These are phyloP conservation scores for Vanrija humicola DNA, from an alignment of 1,284 basidiomycete genomes.

Conservation along the genomic window DNA sequence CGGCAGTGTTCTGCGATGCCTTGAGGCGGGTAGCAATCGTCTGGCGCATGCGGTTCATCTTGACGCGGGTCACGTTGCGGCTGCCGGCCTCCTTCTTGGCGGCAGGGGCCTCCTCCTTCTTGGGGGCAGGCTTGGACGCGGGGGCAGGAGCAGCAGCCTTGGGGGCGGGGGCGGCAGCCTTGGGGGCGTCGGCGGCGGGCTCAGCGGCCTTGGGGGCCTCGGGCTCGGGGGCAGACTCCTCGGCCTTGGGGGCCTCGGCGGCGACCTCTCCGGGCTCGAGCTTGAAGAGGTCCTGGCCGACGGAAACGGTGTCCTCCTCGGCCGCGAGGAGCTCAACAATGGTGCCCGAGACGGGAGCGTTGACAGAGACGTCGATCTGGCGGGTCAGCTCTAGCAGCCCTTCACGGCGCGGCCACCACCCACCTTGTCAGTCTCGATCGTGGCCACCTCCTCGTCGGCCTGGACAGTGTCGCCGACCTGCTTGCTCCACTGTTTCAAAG, in stretches of 20 bases:
- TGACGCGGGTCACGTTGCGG: conserved; percentile 84
- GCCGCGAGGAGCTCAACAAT: conserved; percentile 81
- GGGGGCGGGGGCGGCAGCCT: conserved; percentile 47
- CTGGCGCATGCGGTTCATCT: conserved; percentile 96
- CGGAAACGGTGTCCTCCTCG: conserved; percentile 91
- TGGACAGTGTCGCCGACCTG: conserved; percentile 87
- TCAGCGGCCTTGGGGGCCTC: conserved; percentile 32
- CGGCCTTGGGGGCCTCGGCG: conserved; percentile 31
- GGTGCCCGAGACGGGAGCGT: conserved; percentile 82
- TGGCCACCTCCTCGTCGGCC: conserved; percentile 92
- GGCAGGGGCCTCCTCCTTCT: conserved; percentile 29
- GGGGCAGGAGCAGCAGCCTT: conserved; percentile 40
- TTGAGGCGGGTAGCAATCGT: conserved; percentile 97
- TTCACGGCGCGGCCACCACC: conserved; percentile 12
- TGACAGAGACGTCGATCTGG: conserved; percentile 96
- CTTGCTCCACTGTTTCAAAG: conserved; percentile 92
- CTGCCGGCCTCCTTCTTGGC: conserved; percentile 36
- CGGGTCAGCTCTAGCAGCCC: conserved; percentile 4
- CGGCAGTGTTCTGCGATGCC: conserved; percentile 96
- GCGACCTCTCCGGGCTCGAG: conserved; percentile 76
- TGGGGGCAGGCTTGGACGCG: conserved; percentile 16
- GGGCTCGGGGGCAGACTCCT: conserved; percentile 36
- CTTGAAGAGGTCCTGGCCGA: conserved; percentile 91
- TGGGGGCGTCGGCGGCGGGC: conserved; percentile 48
- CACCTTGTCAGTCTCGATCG: conserved; percentile 99